Percentiles rank a stretch among this genome's conserved stretches.
Evolutionary conservation across 768 basidiomycete species (phyloP).

Genomic region (Pholiota microspora): DNA sequence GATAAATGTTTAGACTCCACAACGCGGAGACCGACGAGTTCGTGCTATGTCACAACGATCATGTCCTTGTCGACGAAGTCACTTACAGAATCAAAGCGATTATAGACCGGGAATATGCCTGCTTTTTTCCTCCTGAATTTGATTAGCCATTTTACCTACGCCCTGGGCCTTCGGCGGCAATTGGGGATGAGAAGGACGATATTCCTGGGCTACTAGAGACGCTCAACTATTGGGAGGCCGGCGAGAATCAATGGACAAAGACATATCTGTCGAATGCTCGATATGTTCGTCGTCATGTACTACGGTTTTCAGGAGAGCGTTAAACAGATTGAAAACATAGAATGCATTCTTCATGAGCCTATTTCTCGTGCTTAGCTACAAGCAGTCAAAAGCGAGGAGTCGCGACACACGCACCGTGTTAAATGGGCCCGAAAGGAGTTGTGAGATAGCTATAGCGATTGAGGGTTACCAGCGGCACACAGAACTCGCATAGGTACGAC

Average conservation of each 20-base stretch:
- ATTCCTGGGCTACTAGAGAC: background rate
- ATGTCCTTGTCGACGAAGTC: background rate
- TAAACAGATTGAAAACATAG: slow-evolving; percentile 86
- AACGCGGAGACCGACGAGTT: background rate
- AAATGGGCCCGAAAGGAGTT: slow-evolving; percentile 86
- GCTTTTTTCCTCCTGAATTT: slow-evolving; percentile 8
- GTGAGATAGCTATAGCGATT: slow-evolving; percentile 85
- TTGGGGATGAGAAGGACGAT: background rate
- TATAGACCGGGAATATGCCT: slow-evolving; percentile 9
- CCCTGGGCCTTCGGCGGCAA: background rate
- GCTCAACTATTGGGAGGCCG: background rate
- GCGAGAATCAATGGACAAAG: no score
- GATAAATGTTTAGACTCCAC: background rate
- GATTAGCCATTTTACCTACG: background rate
- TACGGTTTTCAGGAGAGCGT: slow-evolving; percentile 66
- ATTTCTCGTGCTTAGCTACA: slow-evolving; percentile 58
- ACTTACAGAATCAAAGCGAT: slow-evolving; percentile 5
- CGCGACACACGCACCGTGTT: slow-evolving; percentile 55
- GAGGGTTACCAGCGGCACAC: slow-evolving; percentile 98
- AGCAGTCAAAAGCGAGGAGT: background rate
- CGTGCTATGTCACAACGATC: background rate
- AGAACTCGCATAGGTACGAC: slow-evolving; percentile 68
- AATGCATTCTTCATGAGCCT: slow-evolving; percentile 81
- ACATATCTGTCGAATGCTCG: no score
- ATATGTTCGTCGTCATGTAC: slow-evolving; percentile 73